Evolutionary conservation across 2,329 filamentous ascomycete genomes (phyloP).

Genomic region (Botrytis fragariae): DNA sequence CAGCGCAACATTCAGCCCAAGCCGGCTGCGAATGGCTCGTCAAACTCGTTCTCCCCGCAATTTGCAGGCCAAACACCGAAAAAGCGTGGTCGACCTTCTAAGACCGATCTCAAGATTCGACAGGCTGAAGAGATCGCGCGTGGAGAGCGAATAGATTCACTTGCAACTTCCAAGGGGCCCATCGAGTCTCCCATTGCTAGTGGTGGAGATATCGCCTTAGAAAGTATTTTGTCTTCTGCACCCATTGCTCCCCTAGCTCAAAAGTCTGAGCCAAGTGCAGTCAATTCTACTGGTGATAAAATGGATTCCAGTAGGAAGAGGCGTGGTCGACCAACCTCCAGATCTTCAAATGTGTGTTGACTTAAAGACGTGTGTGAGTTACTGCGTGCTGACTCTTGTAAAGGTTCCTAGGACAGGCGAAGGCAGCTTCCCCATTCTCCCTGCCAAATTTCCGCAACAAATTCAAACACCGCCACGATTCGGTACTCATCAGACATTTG

Average conservation of each 20-base stretch:
- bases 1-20: slow-evolving; percentile 34
- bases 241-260: neutral
- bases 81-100: slow-evolving; percentile 37
- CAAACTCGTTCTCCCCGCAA: slow-evolving; percentile 27
- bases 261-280: slow-evolving; percentile 4
- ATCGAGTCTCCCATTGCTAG: slow-evolving; percentile 13
- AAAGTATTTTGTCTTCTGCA: neutral
- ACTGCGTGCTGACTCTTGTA: slow-evolving; percentile 3
- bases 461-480: neutral
- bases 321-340: slow-evolving; percentile 24
- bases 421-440: slow-evolving; percentile 24
- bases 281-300: neutral
- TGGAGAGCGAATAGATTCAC: slow-evolving; percentile 33
- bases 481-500: neutral
- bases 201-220: slow-evolving; percentile 18
- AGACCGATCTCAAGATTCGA: slow-evolving; percentile 34
- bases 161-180: slow-evolving; percentile 17
- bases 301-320: slow-evolving; percentile 30
- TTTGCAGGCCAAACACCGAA: slow-evolving; percentile 25
- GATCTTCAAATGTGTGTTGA: slow-evolving; percentile 26
- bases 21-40: slow-evolving; percentile 31
- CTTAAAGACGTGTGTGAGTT: slow-evolving; percentile 4
- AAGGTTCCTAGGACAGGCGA: slow-evolving; percentile 27
- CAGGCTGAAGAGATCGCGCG: slow-evolving; percentile 32
- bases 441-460: neutral